Evolutionary conservation across 2,329 filamentous ascomycete species (phyloP).

Genomic region (Tolypocladium album): DNA sequence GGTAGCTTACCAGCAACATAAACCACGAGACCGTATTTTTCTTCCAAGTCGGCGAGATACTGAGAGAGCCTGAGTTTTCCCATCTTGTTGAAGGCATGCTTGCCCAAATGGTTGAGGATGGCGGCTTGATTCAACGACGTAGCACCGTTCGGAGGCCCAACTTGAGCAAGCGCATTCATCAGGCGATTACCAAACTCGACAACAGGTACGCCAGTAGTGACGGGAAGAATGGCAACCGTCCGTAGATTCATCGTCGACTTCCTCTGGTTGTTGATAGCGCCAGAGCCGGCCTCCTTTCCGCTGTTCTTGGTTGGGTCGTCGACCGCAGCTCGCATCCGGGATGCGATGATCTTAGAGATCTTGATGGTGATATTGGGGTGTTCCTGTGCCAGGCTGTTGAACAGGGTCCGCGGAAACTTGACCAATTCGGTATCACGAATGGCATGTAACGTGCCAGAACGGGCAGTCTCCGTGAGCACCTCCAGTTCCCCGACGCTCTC

Average conservation of each 20-base stretch:
- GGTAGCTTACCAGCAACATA: constrained; percentile 67
- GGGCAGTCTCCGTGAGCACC: constrained; percentile 84
- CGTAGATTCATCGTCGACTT: constrained; percentile 86
- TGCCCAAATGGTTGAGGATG: constrained; percentile 87
- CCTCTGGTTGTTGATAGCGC: constrained; percentile 39
- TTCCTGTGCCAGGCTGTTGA: constrained; percentile 95
- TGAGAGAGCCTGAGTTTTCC: constrained; percentile 92
- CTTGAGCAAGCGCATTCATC: constrained; percentile 78
- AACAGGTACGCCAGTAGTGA: constrained; percentile 84
- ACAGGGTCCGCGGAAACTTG: constrained; percentile 89
- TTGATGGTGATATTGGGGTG: constrained; percentile 98
- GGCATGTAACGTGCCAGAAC: constrained; percentile 86
- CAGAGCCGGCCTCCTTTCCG: constrained; percentile 52
- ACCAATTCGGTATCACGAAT: constrained; percentile 95
- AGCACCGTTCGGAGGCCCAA: constrained; percentile 80
- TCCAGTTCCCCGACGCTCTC: constrained; percentile 97
- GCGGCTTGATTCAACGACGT: constrained; percentile 88
- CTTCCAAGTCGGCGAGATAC: constrained; percentile 91
- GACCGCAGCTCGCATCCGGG: constrained; percentile 80
- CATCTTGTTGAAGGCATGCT: constrained; percentile 95
- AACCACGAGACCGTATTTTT: constrained; percentile 90
- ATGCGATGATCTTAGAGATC: constrained; percentile 96
- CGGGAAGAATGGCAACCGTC: constrained; percentile 84
- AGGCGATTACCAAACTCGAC: constrained; percentile 88
- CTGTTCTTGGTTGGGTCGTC: constrained; percentile 66